phyloP scores from a whole-genome alignment of 2,329 filamentous ascomycete genomes.

The Coccinonectria pachysandricola region DNA sequence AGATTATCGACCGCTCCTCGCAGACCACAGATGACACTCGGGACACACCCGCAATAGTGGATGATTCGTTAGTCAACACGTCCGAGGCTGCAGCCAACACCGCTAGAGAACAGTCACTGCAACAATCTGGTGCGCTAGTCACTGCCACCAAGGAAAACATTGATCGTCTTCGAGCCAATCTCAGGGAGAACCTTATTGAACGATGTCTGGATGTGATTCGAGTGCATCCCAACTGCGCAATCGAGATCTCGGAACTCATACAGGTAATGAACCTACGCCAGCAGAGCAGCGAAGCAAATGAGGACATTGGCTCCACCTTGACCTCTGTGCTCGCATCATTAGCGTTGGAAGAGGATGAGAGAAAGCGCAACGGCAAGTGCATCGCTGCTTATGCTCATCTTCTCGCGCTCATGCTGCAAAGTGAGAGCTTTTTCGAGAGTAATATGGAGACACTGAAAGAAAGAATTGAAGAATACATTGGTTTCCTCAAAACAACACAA shows the following conservation, averaged over 20 bases:
- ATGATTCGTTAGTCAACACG: slow-evolving; percentile 9
- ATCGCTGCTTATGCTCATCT: slow-evolving; percentile 89
- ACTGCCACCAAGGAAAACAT: slow-evolving; percentile 58
- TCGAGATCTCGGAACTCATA: slow-evolving; percentile 84
- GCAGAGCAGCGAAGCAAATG: slow-evolving; percentile 43
- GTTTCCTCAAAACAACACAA: slow-evolving; percentile 63
- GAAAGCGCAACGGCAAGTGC: slow-evolving; percentile 50
- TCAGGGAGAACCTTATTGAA: slow-evolving; percentile 73
- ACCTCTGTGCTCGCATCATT: slow-evolving; percentile 73
- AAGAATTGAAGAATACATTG: slow-evolving; percentile 64
- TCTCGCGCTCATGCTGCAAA: slow-evolving; percentile 76
- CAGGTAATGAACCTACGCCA: slow-evolving; percentile 56
- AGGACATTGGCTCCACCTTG: slow-evolving; percentile 72
- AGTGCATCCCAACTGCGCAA: slow-evolving; percentile 76
- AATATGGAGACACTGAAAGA: slow-evolving; percentile 66
- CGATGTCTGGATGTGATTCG: slow-evolving; percentile 84
- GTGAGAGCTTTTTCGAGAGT: slow-evolving; percentile 67
- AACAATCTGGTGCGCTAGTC: slow-evolving; percentile 8
- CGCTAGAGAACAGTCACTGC: slow-evolving; percentile 6
- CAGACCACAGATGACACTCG: slow-evolving; percentile 11
- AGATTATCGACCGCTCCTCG: slow-evolving; percentile 16
- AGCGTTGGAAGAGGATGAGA: slow-evolving; percentile 48
- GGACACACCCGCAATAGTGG: slow-evolving; percentile 11
- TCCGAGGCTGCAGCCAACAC: slow-evolving; percentile 4
- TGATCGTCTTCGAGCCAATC: slow-evolving; percentile 60